Percentiles rank a stretch among this genome's conserved stretches.
Conservation (phyloP, 176 grass and related monocot genomes). For the Triticum aestivum region DNA sequence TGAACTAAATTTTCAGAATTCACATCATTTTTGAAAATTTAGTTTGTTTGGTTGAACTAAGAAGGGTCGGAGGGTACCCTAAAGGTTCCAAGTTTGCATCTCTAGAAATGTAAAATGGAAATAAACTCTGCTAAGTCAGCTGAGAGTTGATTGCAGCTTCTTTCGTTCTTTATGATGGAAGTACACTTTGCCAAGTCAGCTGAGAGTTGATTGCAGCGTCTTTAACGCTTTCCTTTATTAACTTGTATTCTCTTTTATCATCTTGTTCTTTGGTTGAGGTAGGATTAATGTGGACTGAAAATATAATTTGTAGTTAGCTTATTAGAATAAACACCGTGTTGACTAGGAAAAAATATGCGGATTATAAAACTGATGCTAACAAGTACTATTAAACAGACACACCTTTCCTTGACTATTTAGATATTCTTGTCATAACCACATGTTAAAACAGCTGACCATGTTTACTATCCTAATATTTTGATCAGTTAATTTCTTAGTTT, state of each 20-base stretch:
- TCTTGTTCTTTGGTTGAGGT: not conserved
- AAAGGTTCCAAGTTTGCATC: too few relatives aligned
- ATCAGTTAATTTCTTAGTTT: conserved; percentile 6
- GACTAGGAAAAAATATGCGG: conserved; percentile 1
- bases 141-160: not conserved
- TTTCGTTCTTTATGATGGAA: not conserved
- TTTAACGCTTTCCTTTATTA: not conserved
- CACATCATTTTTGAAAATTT: too few relatives aligned
- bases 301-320: not conserved
- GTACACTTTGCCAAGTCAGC: not conserved
- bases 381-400: not conserved
- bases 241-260: not conserved
- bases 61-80: too few relatives aligned
- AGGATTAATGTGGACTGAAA: not conserved
- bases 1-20: too few relatives aligned
- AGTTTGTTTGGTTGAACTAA: too few relatives aligned
- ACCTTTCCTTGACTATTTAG: conserved; percentile 4
- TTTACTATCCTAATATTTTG: not conserved
- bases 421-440: conserved; percentile 12
- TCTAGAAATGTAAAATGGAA: not conserved
- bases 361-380: not conserved
- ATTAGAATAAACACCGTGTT: not conserved
- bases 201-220: not conserved
- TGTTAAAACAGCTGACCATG: not conserved
- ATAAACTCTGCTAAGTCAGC: not conserved